phyloP scores from a whole-genome alignment of 2,329 filamentous ascomycete species.

The Aspergillus quadricinctus region DNA sequence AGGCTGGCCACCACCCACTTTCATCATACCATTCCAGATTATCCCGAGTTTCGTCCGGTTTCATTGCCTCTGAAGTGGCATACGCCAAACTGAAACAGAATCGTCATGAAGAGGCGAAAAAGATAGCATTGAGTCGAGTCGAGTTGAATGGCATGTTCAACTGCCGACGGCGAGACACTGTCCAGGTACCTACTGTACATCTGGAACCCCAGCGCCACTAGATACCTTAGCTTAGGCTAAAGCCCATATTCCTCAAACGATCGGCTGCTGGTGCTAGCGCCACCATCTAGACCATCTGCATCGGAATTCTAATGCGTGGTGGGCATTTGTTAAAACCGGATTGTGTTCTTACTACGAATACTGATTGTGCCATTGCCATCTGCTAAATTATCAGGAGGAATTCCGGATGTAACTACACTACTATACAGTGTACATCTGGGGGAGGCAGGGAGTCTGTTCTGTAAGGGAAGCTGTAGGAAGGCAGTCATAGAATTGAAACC shows the following conservation, averaged over 20 bases:
- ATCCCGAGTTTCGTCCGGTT: background rate
- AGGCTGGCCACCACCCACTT: background rate
- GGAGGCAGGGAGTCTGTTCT: background rate
- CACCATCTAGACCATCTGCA: conserved; percentile 10
- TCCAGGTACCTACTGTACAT: background rate
- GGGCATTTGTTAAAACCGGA: background rate
- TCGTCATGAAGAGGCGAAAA: background rate
- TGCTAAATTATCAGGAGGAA: background rate
- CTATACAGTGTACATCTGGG: background rate
- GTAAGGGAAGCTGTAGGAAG: background rate
- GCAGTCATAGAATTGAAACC: background rate
- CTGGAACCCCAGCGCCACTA: background rate
- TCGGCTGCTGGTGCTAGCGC: conserved; percentile 7
- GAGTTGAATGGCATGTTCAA: background rate
- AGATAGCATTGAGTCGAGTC: background rate
- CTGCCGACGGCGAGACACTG: background rate
- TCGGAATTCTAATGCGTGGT: background rate
- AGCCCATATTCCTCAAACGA: conserved; percentile 10
- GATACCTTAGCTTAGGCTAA: background rate
- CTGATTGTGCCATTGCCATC: background rate
- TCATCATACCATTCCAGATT: background rate
- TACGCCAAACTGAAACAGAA: background rate
- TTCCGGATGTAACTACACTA: background rate
- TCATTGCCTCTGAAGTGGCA: background rate
- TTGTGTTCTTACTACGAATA: background rate